phyloP scores from a whole-genome alignment of 176 grass and related monocot species.

The Cymbopogon citratus region DNA sequence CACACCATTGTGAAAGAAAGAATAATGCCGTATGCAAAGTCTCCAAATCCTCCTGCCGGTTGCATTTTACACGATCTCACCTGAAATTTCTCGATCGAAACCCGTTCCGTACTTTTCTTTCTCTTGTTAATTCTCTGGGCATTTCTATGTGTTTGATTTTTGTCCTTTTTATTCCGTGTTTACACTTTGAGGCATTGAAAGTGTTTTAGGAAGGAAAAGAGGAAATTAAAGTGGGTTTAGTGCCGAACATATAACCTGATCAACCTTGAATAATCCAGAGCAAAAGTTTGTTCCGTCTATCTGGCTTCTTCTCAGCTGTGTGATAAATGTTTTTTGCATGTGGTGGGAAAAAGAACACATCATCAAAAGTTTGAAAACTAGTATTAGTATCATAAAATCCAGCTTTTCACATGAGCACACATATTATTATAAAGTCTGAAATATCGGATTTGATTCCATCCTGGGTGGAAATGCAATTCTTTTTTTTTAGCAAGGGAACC shows the following conservation, averaged over 20 bases:
- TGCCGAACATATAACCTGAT: conserved; percentile 34
- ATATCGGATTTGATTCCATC: conserved; percentile 25
- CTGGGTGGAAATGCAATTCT: neutral
- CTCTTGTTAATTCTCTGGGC: conserved; percentile 8
- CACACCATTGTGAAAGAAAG: conserved; percentile 24
- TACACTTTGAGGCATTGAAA: conserved; percentile 3
- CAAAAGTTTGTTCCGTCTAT: conserved; percentile 10
- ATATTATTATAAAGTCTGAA: neutral
- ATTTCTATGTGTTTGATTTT: conserved; percentile 10
- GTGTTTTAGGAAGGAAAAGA: neutral
- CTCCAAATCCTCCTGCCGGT: conserved; percentile 25
- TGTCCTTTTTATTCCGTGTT: conserved; percentile 29
- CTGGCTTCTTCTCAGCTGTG: conserved; percentile 5
- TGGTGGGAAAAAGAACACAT: conserved; percentile 15
- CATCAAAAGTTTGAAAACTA: conserved; percentile 12
- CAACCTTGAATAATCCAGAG: conserved; percentile 27
- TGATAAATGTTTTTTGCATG: conserved; percentile 28
- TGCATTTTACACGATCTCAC: conserved; percentile 29
- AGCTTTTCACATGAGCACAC: conserved; percentile 23
- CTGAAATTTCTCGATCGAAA: conserved; percentile 11
- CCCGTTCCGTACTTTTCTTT: conserved; percentile 14
- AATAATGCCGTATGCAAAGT: conserved; percentile 33
- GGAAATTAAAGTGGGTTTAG: conserved; percentile 34
- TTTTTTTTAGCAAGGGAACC: neutral
- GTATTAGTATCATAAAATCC: conserved; percentile 2